Base-by-base conservation (phyloP, 768 basidiomycete species). In the Podaxis sp. region DNA sequence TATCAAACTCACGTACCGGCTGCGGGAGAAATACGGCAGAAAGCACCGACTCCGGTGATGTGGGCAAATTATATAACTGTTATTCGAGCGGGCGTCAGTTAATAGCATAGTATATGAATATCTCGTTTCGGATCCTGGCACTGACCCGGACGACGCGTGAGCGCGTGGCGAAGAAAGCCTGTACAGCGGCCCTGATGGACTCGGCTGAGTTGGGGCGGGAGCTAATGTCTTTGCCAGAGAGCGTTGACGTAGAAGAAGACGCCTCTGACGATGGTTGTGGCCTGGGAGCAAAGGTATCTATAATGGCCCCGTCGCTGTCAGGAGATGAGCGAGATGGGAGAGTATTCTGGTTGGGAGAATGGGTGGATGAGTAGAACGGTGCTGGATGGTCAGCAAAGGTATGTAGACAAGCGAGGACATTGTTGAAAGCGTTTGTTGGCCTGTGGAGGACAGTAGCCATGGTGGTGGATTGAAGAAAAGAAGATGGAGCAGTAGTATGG, bases 121-220 rank as follows among this genome's bases (percentile, higher is more conserved):
- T 49, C 19, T 43, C 12, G 11, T 19, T n/a, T 22, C 33, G 37
- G 50, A 41, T 50, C 63, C 64, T 63, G 63, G 67, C 66, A 77
- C 83, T 67, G 64, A 85, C 86, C 58, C 77, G 78, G 27, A 85
- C 76, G n/a, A 80, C 82, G 61, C 85, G 80, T 36, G 85, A 86
- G 46, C 78, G 78, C 50, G 83, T 80, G 37, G 75, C 68, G 25
- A 82, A 66, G 66, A 87, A 87, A 5, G 79, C 75, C 17, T 79
- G 73, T 25, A 74, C 64, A 36, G 68, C 67, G 58, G 58, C 63
- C n/a, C 70, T 64, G 61, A 36, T 55, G 36, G 41, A 46, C 53
- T 47, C 43, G 17, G 61, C 53, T 40, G 55, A 47, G 15, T 17
- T 37, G 67, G 70, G 27, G 56, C 63, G 59, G 9, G 68, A 67